These are phyloP conservation scores for Epithele typhae DNA, from an alignment of 768 basidiomycete genomes.

Conservation along the genomic window DNA sequence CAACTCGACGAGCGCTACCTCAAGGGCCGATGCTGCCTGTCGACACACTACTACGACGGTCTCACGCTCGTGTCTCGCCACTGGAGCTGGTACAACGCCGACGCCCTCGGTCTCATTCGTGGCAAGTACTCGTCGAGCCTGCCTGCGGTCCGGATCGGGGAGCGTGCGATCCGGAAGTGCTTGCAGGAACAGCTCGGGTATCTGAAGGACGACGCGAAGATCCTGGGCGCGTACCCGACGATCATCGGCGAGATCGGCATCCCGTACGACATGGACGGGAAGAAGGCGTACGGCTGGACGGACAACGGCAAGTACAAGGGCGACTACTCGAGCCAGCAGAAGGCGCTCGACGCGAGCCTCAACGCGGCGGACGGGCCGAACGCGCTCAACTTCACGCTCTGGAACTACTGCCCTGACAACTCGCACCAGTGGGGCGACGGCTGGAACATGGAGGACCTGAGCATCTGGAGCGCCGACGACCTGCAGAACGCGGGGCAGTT, in stretches of 20 bases:
- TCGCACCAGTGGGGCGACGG: conserved; percentile 89
- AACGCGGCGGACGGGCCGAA: conserved; percentile 77
- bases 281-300: conserved; percentile 77
- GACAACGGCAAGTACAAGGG: conserved; percentile 64
- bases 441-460: conserved; percentile 96
- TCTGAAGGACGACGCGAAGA: conserved; percentile 67
- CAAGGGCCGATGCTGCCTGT: conserved; percentile 66
- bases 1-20: conserved; percentile 47
- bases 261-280: conserved; percentile 91
- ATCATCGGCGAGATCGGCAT: conserved; percentile 95
- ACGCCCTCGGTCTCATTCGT: conserved; percentile 87
- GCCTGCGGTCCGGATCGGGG: conserved; percentile 79
- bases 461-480: conserved; percentile 83
- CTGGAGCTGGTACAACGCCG: conserved; percentile 95
- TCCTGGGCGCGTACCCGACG: conserved; percentile 74
- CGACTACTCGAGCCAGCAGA: conserved; percentile 74
- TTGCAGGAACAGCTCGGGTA: conserved; percentile 80
- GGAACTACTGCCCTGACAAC: conserved; percentile 86
- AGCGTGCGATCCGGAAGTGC: conserved; percentile 72
- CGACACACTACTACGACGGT: conserved; percentile 93
- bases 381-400: conserved; percentile 74
- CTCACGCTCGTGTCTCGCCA: conserved; percentile 89
- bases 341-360: conserved; percentile 82
- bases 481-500: conserved; percentile 30
- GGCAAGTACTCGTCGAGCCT: conserved; percentile 69